Conservation (phyloP, 495 filamentous ascomycete species). For the Aspergillus nidulans region DNA sequence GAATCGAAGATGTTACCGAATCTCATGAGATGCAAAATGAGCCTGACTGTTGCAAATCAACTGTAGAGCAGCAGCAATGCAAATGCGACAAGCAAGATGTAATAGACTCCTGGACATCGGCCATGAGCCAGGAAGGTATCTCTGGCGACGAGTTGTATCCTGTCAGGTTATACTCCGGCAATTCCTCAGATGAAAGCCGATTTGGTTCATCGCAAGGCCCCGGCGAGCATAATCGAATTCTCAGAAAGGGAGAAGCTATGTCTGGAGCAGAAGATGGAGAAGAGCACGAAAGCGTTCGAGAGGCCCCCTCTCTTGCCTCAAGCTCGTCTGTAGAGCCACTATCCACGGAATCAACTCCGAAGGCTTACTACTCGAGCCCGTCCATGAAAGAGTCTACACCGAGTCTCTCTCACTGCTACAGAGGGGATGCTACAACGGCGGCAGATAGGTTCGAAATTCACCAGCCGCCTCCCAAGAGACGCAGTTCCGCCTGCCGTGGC, state of each 20-base stretch:
- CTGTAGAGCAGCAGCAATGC: background rate
- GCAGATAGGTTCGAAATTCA: background rate
- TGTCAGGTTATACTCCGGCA: background rate
- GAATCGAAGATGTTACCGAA: background rate
- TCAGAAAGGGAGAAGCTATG: background rate
- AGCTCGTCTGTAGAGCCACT: constrained; percentile 4
- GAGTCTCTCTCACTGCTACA: background rate
- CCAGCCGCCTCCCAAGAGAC: background rate
- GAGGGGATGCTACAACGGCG: background rate
- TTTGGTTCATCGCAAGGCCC: background rate
- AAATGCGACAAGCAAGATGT: background rate
- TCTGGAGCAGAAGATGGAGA: background rate
- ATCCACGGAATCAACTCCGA: background rate
- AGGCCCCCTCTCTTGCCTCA: background rate
- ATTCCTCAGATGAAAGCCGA: background rate
- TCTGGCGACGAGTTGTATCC: background rate
- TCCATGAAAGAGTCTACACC: background rate
- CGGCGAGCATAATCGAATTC: background rate
- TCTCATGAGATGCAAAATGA: background rate
- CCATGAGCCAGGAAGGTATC: background rate
- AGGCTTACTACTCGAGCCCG: background rate
- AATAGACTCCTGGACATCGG: background rate
- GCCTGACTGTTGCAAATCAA: background rate
- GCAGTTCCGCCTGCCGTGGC: background rate
- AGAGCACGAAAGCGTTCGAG: background rate